Evolutionary conservation across 352 stramenopile species (phyloP), one percentile per base, ranked within the genome.

Genomic region (Phytophthora tubulina): DNA sequence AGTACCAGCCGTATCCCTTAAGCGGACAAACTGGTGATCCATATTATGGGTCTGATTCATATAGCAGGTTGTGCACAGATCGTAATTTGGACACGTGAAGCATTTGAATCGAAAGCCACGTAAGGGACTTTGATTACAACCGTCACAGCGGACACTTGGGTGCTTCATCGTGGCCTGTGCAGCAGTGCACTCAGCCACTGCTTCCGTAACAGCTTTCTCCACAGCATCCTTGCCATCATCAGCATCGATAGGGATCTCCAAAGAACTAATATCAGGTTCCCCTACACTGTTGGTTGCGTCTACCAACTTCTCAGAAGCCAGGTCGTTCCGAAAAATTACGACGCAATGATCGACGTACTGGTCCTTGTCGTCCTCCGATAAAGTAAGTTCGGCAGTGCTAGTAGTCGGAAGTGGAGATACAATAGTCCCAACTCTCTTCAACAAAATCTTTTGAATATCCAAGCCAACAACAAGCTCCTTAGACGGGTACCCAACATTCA

Each of bases 61-160:
- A 56, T 95, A 95, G 64, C 88, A 95, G 2, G 62, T 75, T 2
- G 70, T 75, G 50, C 88, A 95, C 21, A 95, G 67, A 60, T 95
- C 88, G 66, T 93, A 95, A 53, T 95, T 93, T 1, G 86, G 58
- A 41, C 88, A 95, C 8, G 73, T 81, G 36, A 86, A 90, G 31
- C 88, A 95, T 68, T 95, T 95, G 64, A 93, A 93, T 11, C 88
- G 82, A 54, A 82, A 92, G 10, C 88, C 88, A 42, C 72, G 67
- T 36, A 95, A 53, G 1, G 88, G 88, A 57, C 75, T 93, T 52
- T 90, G 80, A 59, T 91, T 88, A 52, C 88, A 95, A 11, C 86
- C 85, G 61, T 95, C 88, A 62, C 88, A 95, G 15, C 86, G 84
- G n/a, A 95, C 88, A 56, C 82, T 91, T 14, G 81, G 73, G 70